Evolutionary conservation across 2,329 filamentous ascomycete genomes (phyloP).

Genomic region (Cercospora nicotianae): DNA sequence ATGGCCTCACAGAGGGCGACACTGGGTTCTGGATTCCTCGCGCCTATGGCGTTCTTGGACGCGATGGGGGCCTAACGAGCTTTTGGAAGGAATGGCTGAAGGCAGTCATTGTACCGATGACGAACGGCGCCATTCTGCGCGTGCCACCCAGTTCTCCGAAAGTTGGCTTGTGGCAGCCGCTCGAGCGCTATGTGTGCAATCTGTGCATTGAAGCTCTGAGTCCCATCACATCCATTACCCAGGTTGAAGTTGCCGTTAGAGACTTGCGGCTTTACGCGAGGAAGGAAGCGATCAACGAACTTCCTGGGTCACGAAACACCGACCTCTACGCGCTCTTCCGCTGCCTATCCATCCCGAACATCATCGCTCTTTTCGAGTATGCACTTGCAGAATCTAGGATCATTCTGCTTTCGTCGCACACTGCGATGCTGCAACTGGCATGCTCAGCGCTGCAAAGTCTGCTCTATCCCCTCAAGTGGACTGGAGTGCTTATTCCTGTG

Average conservation of each 20-base stretch:
- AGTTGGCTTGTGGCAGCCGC: conserved; percentile 90
- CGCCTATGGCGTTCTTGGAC: conserved; percentile 87
- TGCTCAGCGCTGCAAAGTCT: conserved; percentile 83
- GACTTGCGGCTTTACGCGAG: conserved; percentile 90
- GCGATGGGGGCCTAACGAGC: conserved; percentile 75
- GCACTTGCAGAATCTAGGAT: conserved; percentile 90
- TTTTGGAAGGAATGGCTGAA: conserved; percentile 99
- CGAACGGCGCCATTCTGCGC: conserved; percentile 76
- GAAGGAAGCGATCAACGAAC: conserved; percentile 88
- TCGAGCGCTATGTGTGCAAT: conserved; percentile 96
- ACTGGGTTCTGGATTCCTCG: conserved; percentile 94
- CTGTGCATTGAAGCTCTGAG: conserved; percentile 92
- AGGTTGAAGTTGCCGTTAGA: conserved; percentile 86
- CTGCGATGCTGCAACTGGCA: conserved; percentile 91
- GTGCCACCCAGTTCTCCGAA: conserved; percentile 86
- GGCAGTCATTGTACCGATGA: conserved; percentile 93
- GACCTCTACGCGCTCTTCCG: conserved; percentile 93
- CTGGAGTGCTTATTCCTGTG: conserved; percentile 89
- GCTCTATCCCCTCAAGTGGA: conserved; percentile 88
- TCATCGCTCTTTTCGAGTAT: conserved; percentile 90
- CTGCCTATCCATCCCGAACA: conserved; percentile 81
- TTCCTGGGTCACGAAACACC: conserved; percentile 86
- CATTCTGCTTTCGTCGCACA: conserved; percentile 92
- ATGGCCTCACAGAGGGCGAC: conserved; percentile 91
- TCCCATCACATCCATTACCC: conserved; percentile 88